phyloP scores from a whole-genome alignment of 208 protist species.

The Leishmania amazonensis region DNA sequence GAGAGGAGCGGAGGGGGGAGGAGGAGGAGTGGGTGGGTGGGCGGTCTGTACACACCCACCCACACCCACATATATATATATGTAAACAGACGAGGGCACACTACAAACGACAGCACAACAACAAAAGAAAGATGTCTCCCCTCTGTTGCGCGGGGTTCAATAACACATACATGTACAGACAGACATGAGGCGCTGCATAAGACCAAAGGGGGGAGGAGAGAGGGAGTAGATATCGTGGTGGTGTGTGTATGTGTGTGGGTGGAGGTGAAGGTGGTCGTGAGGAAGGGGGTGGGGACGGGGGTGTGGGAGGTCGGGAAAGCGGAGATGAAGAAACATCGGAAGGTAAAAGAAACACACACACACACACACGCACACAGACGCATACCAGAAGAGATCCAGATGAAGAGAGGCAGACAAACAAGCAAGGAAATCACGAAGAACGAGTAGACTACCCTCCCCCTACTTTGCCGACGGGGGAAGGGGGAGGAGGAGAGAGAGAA shows the following conservation, averaged over 20 bases:
- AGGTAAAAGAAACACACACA: not conserved
- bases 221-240: not conserved
- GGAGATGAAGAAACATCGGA: not conserved
- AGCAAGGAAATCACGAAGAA: not conserved
- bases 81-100: not conserved
- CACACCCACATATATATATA: not conserved
- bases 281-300: not conserved
- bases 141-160: not conserved
- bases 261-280: too few species aligned
- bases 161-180: not conserved
- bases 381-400: not conserved
- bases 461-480: slow-evolving; percentile 1
- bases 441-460: not conserved
- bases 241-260: not conserved
- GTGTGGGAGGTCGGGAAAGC: not conserved
- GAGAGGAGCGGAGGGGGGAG: not conserved
- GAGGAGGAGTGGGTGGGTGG: too few species aligned
- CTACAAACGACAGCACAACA: not conserved
- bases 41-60: not conserved
- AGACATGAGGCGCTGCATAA: not conserved
- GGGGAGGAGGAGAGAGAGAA: not conserved
- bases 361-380: not conserved
- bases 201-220: not conserved
- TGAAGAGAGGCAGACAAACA: not conserved
- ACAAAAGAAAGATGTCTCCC: not conserved